Evolutionary conservation across 225 moss, liverwort and hornwort genomes (phyloP), one percentile per base, ranked within the genome.

Genomic region (Neckera pumila): DNA sequence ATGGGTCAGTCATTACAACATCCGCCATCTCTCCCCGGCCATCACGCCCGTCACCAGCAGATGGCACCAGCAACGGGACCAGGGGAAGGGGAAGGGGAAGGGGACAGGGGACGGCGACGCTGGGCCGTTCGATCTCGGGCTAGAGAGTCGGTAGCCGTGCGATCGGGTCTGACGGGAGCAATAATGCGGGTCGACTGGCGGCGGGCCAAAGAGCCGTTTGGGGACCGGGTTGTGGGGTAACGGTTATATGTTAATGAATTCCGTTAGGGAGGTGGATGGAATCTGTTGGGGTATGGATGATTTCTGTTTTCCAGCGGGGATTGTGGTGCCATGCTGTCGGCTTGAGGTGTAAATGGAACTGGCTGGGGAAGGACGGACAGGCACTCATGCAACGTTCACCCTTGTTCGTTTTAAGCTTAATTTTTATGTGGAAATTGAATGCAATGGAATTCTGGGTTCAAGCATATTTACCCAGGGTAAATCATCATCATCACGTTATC

Each of bases 231-330:
- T 28, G 47, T 20, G 26, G 49, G 38, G 73, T 87, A 87, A 87
- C 87, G 87, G 87, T 81, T 81, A 58, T 2, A 6, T 20, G 7
- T 0, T 7, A 69, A 86, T 47, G 86, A 1, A 58, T 25, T 45
- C 43, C 0, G 79, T 57, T 7, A 3, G 5, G 3, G 1, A 8
- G 0, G 0, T 31, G 9, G 61, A 80, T 31, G 42, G 4, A 42
- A 0, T 30, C 4, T 0, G 30, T 38, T 60, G 3, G 0, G 2
- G 0, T 1, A 3, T 27, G 79, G 86, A 86, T 80, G 79, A 47
- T 34, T 56, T 79, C 26, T 1, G 65, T 78, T 21, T n/a, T 11
- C 53, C 78, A 86, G 57, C 78, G 40, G 54, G 86, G 62, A 76
- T 42, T 21, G 38, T 14, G 4, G 33, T 8, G 47, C 47, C 47